phyloP scores from a whole-genome alignment of 148 eudicot genomes.

The Amaranthus hypochondriacus region DNA sequence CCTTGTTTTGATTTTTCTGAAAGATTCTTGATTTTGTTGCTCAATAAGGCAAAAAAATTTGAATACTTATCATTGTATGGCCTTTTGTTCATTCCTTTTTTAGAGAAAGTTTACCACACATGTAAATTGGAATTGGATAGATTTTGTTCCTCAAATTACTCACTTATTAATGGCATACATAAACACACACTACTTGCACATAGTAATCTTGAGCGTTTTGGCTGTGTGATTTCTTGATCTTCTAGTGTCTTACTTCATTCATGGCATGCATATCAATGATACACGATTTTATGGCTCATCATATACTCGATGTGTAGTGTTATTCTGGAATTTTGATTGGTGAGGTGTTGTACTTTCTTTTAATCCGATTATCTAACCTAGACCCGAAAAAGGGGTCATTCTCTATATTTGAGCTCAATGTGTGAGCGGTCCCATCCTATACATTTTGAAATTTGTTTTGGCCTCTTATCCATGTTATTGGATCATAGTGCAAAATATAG shows the following conservation, averaged over 20 bases:
- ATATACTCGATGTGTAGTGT: background rate
- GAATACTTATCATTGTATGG: background rate
- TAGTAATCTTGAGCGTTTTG: background rate
- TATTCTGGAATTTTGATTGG: background rate
- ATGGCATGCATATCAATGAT: background rate
- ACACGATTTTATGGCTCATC: background rate
- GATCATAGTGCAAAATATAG: background rate
- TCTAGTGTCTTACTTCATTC: background rate
- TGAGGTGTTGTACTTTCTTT: background rate
- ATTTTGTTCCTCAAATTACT: too few relatives aligned
- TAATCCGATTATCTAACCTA: background rate
- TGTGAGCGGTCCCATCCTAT: background rate
- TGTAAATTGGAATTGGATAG: too few relatives aligned
- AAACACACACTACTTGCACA: background rate
- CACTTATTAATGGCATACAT: background rate
- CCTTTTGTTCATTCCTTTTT: too few relatives aligned
- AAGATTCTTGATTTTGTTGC: constrained; percentile 1
- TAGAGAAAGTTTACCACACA: too few relatives aligned
- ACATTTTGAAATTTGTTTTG: background rate
- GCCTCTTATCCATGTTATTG: background rate
- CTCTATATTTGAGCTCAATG: background rate
- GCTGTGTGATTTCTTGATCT: background rate
- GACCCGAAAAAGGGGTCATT: background rate
- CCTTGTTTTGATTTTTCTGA: background rate
- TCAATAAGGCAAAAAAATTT: constrained; percentile 2